Conservation (phyloP, 2,329 filamentous ascomycete genomes). For the Podosphaera fusca region DNA sequence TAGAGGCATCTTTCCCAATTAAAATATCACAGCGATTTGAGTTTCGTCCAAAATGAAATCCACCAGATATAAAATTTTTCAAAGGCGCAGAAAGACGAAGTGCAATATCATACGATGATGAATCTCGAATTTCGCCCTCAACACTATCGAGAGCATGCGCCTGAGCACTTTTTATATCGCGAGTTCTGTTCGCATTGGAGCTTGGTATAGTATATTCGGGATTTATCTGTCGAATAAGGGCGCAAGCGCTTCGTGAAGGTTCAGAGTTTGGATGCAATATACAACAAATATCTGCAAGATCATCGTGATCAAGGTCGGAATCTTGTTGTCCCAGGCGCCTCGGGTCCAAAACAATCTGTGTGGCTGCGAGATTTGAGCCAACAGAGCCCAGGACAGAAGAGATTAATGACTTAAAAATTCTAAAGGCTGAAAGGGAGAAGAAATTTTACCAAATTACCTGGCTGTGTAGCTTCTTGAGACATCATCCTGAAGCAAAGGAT, state of each 20-base stretch:
- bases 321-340: slow-evolving; percentile 57
- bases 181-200: not conserved
- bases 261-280: slow-evolving; percentile 61
- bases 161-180: slow-evolving; percentile 15
- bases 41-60: slow-evolving; percentile 78
- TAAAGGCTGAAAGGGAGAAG: slow-evolving; percentile 1
- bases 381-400: not conserved
- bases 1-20: slow-evolving; percentile 39
- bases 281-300: slow-evolving; percentile 73
- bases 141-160: slow-evolving; percentile 10
- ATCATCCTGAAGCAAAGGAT: slow-evolving; percentile 7
- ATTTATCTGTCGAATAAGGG: slow-evolving; percentile 24
- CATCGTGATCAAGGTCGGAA: slow-evolving; percentile 60
- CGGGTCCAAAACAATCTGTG: slow-evolving; percentile 62
- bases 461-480: slow-evolving; percentile 13
- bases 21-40: slow-evolving; percentile 44
- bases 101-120: slow-evolving; percentile 36
- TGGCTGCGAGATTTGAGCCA: slow-evolving; percentile 25
- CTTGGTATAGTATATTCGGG: slow-evolving; percentile 37
- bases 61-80: slow-evolving; percentile 37
- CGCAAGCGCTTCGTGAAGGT: slow-evolving; percentile 42
- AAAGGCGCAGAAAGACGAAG: slow-evolving; percentile 54
- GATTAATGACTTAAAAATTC: not conserved
- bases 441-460: slow-evolving; percentile 8
- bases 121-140: slow-evolving; percentile 9